Evolutionary conservation across 306 rosid species (phyloP).

Genomic region (Amphicarpaea edgeworthii): DNA sequence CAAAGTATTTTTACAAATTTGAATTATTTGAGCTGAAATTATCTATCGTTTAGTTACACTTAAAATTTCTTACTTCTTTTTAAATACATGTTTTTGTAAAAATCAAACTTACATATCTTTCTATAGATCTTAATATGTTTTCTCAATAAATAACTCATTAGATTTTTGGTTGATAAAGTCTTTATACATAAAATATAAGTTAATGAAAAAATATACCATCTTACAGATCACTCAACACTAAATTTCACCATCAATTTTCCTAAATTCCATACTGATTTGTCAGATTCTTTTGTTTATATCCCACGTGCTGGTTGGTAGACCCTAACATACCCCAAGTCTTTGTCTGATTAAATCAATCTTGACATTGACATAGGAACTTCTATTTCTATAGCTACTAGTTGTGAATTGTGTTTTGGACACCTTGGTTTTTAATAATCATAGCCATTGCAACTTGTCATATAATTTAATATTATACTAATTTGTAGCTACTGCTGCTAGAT

Average conservation of each 20-base stretch:
- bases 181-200: background rate
- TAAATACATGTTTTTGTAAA: background rate
- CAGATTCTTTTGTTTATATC: conserved; percentile 17
- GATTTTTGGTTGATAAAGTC: background rate
- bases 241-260: background rate
- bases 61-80: background rate
- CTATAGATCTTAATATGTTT: too few relatives aligned
- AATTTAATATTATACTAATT: conserved; percentile 42
- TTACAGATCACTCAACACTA: background rate
- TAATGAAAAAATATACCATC: background rate
- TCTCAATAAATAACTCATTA: too few relatives aligned
- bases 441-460: conserved; percentile 15
- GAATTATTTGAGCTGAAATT: too few relatives aligned
- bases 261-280: conserved; percentile 6
- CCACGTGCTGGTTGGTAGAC: background rate
- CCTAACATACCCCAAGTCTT: conserved; percentile 15
- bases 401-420: conserved; percentile 42
- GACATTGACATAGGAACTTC: conserved; percentile 26
- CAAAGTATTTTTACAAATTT: background rate
- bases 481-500: conserved; percentile 35
- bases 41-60: too few relatives aligned
- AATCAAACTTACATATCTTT: background rate
- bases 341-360: conserved; percentile 1
- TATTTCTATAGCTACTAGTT: conserved; percentile 22
- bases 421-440: conserved; percentile 13